Base-by-base conservation (phyloP, 2,329 filamentous ascomycete species). In the Dendrostoma leiphaemia region DNA sequence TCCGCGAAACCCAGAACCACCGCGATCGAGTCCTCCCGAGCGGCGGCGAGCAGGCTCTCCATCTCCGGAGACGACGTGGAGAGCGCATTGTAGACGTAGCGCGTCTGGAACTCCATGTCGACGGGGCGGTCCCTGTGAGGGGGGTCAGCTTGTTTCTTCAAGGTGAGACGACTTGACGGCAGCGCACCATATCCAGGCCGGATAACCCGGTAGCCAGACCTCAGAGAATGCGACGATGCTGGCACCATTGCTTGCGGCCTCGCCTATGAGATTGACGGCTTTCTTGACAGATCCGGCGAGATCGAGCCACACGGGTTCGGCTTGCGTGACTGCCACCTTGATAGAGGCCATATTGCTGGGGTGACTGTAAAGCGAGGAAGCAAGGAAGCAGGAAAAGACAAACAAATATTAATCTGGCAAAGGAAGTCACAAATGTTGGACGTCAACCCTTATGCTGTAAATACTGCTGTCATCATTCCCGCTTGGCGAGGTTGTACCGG, bases 221-320 rank as follows among this genome's bases (percentile, higher is more conserved):
- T 82, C 78, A 0, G 79, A 75, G 49, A 83, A 82, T 0, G 74
- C 72, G 3, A 87, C 65, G 1, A 87, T 66, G 53, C 81, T 72
- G 2, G 80, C 80, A 1, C 77, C 78, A 40, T 79, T 75, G 6
- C 66, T 58, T 1, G 77, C 77, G 1, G 83, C 84, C 60, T 82
- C 75, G 34, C 72, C 65, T 58, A 87, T 84, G 48, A 85, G 70
- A 0, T 67, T 62, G 59, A 79, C 78, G 8, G 82, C 84, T 63
- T 86, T 86, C 2, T 73, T 64, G 2, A 86, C 77, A 1, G 75
- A 72, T 0, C 65, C 76, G 13, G 75, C 68, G 2, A 86, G 73
- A 60, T 86, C 79, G 6, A 86, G 72, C 82, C 82, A 86, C 1
- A 71, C 74, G 0, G 83, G 81, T 64, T 86, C 83, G 3, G 78